These are phyloP conservation scores for Myriosclerotinia curreyana DNA, from an alignment of 2,329 filamentous ascomycete species.

Conservation along the genomic window DNA sequence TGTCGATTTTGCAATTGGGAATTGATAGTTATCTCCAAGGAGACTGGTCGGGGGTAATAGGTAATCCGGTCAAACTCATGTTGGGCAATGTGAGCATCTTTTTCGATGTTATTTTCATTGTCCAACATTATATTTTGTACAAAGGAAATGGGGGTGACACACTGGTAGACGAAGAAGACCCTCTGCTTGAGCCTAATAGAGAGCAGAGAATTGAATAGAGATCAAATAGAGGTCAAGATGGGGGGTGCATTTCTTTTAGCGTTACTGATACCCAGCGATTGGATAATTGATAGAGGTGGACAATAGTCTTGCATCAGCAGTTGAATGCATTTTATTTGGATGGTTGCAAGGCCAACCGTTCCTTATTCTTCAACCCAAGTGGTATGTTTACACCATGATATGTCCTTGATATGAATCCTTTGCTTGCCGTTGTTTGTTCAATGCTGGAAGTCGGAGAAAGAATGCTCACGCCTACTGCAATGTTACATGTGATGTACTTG, in stretches of 20 bases:
- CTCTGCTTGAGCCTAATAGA: constrained; percentile 25
- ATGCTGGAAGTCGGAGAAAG: not conserved
- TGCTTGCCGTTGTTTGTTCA: not conserved
- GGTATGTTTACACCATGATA: not conserved
- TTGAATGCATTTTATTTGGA: not conserved
- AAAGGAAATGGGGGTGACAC: constrained; percentile 28
- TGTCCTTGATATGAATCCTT: not conserved
- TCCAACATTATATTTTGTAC: constrained; percentile 87
- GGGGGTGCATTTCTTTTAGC: not conserved
- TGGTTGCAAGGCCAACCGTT: constrained; percentile 9
- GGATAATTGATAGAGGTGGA: constrained; percentile 1
- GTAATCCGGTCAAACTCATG: constrained; percentile 87
- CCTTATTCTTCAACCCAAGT: not conserved
- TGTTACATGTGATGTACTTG: not conserved
- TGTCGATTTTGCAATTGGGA: constrained; percentile 77
- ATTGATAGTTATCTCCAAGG: constrained; percentile 81
- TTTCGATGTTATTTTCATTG: constrained; percentile 83
- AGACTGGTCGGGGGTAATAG: constrained; percentile 87
- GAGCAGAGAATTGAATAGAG: constrained; percentile 26
- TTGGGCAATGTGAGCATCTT: constrained; percentile 81
- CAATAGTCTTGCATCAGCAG: not conserved
- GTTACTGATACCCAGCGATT: constrained; percentile 10
- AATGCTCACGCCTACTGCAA: not conserved
- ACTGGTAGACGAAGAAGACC: constrained; percentile 25
- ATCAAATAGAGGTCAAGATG: not conserved